Percentiles rank a stretch among this genome's conserved stretches.
Conservation (phyloP, 108 stramenopile genomes). For the Fistulifera solaris region DNA sequence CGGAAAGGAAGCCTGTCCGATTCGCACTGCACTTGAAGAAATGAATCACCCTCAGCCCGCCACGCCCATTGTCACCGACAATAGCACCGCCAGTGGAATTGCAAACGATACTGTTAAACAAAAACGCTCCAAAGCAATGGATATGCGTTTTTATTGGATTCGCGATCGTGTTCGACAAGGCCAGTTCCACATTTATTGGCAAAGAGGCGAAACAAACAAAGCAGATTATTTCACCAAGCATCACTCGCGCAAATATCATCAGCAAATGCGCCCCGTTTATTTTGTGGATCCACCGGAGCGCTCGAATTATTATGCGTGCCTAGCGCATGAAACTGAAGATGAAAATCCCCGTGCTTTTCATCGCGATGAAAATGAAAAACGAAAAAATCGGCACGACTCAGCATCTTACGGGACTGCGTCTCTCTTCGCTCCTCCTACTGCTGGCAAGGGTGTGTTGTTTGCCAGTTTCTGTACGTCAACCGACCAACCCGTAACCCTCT, state of each 20-base stretch:
- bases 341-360: too few relatives aligned
- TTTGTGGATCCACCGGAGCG: too few relatives aligned
- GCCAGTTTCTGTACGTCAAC: too few relatives aligned
- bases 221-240: conserved; percentile 34
- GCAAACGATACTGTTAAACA: conserved; percentile 24
- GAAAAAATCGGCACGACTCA: too few relatives aligned
- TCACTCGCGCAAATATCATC: conserved; percentile 18
- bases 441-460: too few relatives aligned
- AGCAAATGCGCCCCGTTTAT: not conserved
- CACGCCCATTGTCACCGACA: conserved; percentile 31
- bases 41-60: conserved; percentile 28
- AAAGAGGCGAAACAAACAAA: conserved; percentile 17
- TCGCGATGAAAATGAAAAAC: too few relatives aligned
- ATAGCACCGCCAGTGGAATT: conserved; percentile 31
- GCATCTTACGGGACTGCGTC: too few relatives aligned
- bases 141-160: conserved; percentile 31
- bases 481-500: too few relatives aligned
- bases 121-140: conserved; percentile 24
- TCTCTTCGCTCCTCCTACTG: too few relatives aligned
- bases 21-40: conserved; percentile 15
- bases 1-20: conserved; percentile 12
- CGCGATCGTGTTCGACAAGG: conserved; percentile 17
- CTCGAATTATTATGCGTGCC: too few relatives aligned
- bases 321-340: too few relatives aligned
- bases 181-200: conserved; percentile 28